Conservation (phyloP, 192 early-diverging fungal species). For the Coemansia sp. region DNA sequence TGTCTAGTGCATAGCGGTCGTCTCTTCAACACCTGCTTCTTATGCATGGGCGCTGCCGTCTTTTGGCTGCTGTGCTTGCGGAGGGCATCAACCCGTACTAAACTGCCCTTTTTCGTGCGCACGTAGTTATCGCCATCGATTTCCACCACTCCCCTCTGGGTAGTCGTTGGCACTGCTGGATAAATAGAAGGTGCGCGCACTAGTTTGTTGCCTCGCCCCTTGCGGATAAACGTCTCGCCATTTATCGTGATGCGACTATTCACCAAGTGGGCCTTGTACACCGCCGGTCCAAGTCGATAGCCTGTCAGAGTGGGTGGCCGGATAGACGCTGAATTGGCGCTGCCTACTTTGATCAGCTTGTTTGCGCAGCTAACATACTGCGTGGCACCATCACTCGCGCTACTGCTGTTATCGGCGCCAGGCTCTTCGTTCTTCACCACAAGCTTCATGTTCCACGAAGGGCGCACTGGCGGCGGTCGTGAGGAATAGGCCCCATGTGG, state of each 20-base stretch:
- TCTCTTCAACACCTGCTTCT: not conserved
- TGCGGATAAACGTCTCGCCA: conserved; percentile 30
- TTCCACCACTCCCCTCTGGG: conserved; percentile 13
- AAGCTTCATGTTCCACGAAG: conserved; percentile 48
- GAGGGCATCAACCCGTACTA: conserved; percentile 32
- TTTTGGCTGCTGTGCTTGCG: conserved; percentile 3
- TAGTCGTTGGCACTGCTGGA: not conserved
- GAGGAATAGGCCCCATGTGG: not conserved
- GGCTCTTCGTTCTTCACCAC: conserved; percentile 16
- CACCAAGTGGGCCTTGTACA: not conserved
- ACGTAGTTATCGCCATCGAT: conserved; percentile 44
- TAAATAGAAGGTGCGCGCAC: conserved; percentile 17
- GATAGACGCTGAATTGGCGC: conserved; percentile 6
- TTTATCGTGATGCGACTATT: conserved; percentile 19
- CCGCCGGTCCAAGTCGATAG: not conserved
- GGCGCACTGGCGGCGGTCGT: conserved; percentile 6
- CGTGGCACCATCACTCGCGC: not conserved
- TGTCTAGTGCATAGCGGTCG: conserved; percentile 33
- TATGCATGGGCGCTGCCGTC: conserved; percentile 1
- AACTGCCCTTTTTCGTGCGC: conserved; percentile 34
- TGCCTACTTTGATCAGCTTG: conserved; percentile 42
- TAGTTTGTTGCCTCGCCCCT: conserved; percentile 40
- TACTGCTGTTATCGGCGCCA: no score
- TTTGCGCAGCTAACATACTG: conserved; percentile 32
- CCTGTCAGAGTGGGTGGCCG: not conserved